A percentile compares a stretch with the other conserved stretches of the same genome.
These are phyloP conservation scores for Hanseniaspora clermontiae DNA, from an alignment of 805 yeast species.

Conservation along the genomic window DNA sequence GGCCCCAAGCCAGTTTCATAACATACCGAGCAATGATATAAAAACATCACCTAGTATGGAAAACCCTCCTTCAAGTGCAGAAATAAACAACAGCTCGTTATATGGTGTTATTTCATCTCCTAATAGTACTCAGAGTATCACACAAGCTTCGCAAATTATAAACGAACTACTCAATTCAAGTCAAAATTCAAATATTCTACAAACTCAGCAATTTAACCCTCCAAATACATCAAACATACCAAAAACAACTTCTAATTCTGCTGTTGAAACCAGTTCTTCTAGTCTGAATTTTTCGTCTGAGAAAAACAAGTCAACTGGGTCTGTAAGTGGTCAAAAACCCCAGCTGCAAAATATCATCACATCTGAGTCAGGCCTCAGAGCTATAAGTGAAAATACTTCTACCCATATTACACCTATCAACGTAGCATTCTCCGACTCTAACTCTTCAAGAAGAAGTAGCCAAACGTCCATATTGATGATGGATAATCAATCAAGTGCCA, in stretches of 20 bases:
- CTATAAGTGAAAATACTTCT: conserved; percentile 7
- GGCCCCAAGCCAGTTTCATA: conserved; percentile 15
- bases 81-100: conserved; percentile 13
- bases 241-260: not conserved
- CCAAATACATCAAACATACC: not conserved
- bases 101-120: conserved; percentile 12
- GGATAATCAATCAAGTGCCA: not conserved
- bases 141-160: conserved; percentile 8
- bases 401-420: not conserved
- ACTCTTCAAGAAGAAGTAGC: conserved; percentile 4
- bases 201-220: conserved; percentile 2
- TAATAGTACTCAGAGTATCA: conserved; percentile 9
- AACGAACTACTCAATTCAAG: conserved; percentile 2
- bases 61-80: conserved; percentile 22
- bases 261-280: not conserved
- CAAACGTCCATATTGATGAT: not conserved
- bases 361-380: conserved; percentile 2
- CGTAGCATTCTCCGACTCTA: not conserved
- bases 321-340: not conserved
- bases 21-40: conserved; percentile 16
- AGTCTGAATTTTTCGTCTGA: not conserved
- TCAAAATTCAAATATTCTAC: not conserved
- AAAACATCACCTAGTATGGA: conserved; percentile 16
- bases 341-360: conserved; percentile 8
- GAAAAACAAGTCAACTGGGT: not conserved